phyloP scores from a whole-genome alignment of 257 asterid species.

The Gentiana straminea region DNA sequence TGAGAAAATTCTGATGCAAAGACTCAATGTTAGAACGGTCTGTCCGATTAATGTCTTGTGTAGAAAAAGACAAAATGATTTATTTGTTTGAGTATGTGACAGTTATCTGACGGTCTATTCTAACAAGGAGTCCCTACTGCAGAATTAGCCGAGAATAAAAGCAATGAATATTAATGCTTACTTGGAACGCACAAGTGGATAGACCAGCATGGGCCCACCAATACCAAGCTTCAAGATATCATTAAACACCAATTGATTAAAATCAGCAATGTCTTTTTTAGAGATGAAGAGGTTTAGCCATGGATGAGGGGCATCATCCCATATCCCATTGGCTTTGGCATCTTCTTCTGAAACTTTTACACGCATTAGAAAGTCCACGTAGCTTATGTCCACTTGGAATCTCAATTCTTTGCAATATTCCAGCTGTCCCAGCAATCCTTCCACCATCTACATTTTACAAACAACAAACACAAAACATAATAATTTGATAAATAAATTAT shows the following conservation, averaged over 20 bases:
- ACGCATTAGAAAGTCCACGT: slow-evolving; percentile 58
- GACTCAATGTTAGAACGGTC: too few relatives aligned
- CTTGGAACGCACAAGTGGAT: slow-evolving; percentile 85
- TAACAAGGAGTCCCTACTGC: too few relatives aligned
- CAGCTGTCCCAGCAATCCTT: slow-evolving; percentile 33
- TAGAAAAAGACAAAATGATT: too few relatives aligned
- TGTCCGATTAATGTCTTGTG: too few relatives aligned
- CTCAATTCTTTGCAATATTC: slow-evolving; percentile 25
- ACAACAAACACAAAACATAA: background rate
- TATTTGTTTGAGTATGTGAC: too few relatives aligned
- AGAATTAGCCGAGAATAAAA: too few relatives aligned
- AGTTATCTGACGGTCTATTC: too few relatives aligned
- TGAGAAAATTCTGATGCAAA: too few relatives aligned
- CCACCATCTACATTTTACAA: slow-evolving; percentile 37
- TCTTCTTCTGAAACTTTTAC: slow-evolving; percentile 64
- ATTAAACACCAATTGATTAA: slow-evolving; percentile 59
- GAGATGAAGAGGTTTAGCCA: slow-evolving; percentile 91
- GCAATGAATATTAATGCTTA: slow-evolving; percentile 11
- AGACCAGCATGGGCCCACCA: slow-evolving; percentile 83
- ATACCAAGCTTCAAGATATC: slow-evolving; percentile 63
- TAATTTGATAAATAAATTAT: too few relatives aligned
- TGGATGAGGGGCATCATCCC: slow-evolving; percentile 97
- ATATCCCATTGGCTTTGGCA: slow-evolving; percentile 65
- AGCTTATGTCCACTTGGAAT: slow-evolving; percentile 35
- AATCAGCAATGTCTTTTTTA: slow-evolving; percentile 41